These are phyloP conservation scores for Aspergillus sergii DNA, from an alignment of 2,329 filamentous ascomycete genomes.

Conservation along the genomic window DNA sequence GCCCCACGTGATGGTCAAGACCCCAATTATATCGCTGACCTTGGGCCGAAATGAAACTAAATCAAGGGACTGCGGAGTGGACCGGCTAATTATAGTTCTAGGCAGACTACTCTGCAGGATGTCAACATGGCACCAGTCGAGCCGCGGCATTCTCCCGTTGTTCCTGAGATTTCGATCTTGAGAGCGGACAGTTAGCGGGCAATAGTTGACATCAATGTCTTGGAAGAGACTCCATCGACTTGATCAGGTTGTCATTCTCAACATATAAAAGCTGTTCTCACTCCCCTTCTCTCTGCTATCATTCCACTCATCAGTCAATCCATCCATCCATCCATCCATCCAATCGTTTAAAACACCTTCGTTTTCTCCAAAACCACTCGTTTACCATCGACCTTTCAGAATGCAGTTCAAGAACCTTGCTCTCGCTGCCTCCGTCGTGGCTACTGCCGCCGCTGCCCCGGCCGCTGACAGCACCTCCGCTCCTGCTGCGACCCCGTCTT, in stretches of 20 bases:
- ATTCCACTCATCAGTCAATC: neutral
- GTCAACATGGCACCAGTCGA: neutral
- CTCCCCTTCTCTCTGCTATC: neutral
- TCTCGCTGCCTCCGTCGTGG: conserved; percentile 34
- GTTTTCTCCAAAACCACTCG: neutral
- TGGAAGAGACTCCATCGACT: neutral
- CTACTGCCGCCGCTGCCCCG: conserved; percentile 29
- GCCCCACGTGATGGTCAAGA: neutral
- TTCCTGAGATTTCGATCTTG: neutral
- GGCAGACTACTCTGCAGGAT: neutral
- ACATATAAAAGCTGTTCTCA: neutral
- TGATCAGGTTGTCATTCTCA: neutral
- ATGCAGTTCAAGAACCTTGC: conserved; percentile 34
- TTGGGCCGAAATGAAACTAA: neutral
- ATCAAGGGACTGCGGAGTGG: neutral
- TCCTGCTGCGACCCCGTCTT: too few species aligned
- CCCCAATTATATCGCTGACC: neutral
- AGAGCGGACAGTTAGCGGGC: neutral
- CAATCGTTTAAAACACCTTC: neutral
- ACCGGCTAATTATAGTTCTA: conserved; percentile 1
- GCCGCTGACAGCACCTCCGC: conserved; percentile 8
- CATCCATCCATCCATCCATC: neutral
- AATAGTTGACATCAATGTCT: conserved; percentile 4
- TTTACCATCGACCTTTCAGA: conserved; percentile 12
- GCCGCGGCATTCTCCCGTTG: neutral